Evolutionary conservation across 768 basidiomycete species (phyloP).

Genomic region (Stropharia rugosoannulata): DNA sequence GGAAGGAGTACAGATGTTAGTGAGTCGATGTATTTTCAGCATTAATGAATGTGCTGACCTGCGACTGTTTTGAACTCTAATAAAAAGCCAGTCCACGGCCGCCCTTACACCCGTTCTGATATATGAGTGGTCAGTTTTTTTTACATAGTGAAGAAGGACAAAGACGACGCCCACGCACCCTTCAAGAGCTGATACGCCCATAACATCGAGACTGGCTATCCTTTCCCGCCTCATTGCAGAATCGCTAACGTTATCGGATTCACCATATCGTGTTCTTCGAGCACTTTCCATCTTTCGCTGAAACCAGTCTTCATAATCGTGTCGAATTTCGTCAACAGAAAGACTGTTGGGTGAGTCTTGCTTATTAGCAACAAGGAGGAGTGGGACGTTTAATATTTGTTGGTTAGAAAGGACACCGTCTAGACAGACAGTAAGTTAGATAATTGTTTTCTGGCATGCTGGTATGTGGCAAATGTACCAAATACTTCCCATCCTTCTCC

Average conservation of each 20-base stretch:
- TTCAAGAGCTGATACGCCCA: constrained; percentile 89
- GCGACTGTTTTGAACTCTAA: constrained; percentile 88
- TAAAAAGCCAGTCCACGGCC: constrained; percentile 93
- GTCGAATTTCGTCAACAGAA: constrained; percentile 87
- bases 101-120: constrained; percentile 83
- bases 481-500: constrained; percentile 98
- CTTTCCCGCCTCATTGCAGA: constrained; percentile 44
- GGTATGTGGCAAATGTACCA: constrained; percentile 51
- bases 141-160: too few relatives aligned
- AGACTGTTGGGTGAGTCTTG: constrained; percentile 83
- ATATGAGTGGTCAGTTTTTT: not conserved
- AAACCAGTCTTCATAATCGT: constrained; percentile 87
- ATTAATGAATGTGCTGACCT: constrained; percentile 35
- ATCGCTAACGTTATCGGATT: constrained; percentile 39
- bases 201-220: constrained; percentile 79
- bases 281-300: constrained; percentile 72
- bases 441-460: not conserved
- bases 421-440: constrained; percentile 27
- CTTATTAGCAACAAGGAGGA: constrained; percentile 94
- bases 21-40: not conserved
- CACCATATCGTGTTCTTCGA: constrained; percentile 50
- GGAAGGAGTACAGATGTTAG: not conserved
- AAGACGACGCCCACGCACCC: constrained; percentile 53
- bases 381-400: constrained; percentile 85
- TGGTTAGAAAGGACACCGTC: constrained; percentile 88